Evolutionary conservation across 2,329 filamentous ascomycete genomes (phyloP), one percentile per base, ranked within the genome.

Genomic region (Botrytis sinoallii): DNA sequence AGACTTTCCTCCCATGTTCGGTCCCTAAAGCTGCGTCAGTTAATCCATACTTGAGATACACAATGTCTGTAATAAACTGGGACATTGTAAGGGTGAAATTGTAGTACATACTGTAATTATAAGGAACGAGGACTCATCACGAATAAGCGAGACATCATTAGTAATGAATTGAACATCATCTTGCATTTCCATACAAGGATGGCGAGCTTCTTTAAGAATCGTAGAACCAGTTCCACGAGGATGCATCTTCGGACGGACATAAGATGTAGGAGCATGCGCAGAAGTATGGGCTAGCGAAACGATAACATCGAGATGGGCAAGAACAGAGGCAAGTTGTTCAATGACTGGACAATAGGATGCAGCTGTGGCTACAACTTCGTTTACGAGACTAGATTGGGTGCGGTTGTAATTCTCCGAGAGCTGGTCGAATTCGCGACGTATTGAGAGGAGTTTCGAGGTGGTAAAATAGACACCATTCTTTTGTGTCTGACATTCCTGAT

Each of bases 381-480:
- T 91, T 38, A 98, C 96, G 5, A 99, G 87, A 65, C 95, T 94
- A 75, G 89, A 92, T 83, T 99, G 97, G 0, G 95, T 98, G 71
- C 94, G 91, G 83, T 97, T 97, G 85, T 99, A 99, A 81, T 94
- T 97, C 75, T 94, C 91, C 0, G 94, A 97, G 0, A 98, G 87
- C 82, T 98, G 95, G 80, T 99, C 95, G 77, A 97, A 94, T 79
- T 99, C 95, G 71, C 95, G 90, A 46, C 96, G 92, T 79, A 95
- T 89, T 40, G 90, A 88, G 80, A 94, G 92, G 78, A 99, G 86
- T 46, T 88, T 90, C 71, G 90, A 90, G 5, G 96, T 99, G 1
- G 96, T 98, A 83, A 99, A 99, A 84, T 96, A 99, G 72, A 98
- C 96, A 61, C 96, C 96, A 81, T 98, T 99, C 87, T 99, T 99